phyloP scores from a whole-genome alignment of 2,329 filamentous ascomycete genomes.

The Monascus ruber region DNA sequence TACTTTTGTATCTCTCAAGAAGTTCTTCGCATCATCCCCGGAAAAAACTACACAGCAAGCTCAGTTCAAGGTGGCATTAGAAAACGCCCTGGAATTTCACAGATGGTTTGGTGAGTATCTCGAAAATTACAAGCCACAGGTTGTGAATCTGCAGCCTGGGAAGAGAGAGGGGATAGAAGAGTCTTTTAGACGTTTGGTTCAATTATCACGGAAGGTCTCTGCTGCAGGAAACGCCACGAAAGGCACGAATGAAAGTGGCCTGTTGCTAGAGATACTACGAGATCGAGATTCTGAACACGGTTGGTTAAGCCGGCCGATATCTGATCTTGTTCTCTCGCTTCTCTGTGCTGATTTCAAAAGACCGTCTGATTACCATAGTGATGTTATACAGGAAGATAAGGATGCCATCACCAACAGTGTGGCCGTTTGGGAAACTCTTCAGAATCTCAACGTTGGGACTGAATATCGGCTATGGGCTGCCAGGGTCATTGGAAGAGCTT shows the following conservation, averaged over 20 bases:
- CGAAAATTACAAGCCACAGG: conserved; percentile 46
- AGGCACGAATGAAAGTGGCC: conserved; percentile 62
- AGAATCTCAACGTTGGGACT: conserved; percentile 49
- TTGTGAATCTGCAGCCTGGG: conserved; percentile 22
- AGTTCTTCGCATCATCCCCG: conserved; percentile 63
- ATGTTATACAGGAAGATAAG: conserved; percentile 58
- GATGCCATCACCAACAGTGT: conserved; percentile 51
- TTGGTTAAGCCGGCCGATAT: conserved; percentile 61
- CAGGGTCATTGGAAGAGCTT: conserved; percentile 70
- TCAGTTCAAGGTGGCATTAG: conserved; percentile 66
- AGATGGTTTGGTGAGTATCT: conserved; percentile 66
- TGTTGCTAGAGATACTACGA: conserved; percentile 68
- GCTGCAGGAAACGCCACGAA: conserved; percentile 58
- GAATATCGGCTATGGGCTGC: conserved; percentile 78
- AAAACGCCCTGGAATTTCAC: conserved; percentile 64
- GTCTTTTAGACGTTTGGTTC: conserved; percentile 56
- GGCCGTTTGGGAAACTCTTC: conserved; percentile 66
- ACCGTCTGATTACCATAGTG: conserved; percentile 46
- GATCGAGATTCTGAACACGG: conserved; percentile 54
- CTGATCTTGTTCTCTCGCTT: conserved; percentile 27
- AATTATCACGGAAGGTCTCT: conserved; percentile 56
- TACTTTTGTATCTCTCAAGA: conserved; percentile 63
- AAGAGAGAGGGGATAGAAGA: conserved; percentile 32
- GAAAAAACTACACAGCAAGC: conserved; percentile 75
- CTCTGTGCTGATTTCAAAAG: conserved; percentile 65